phyloP scores from a whole-genome alignment of 2,329 filamentous ascomycete species.

The Colletotrichum chrysophilum region DNA sequence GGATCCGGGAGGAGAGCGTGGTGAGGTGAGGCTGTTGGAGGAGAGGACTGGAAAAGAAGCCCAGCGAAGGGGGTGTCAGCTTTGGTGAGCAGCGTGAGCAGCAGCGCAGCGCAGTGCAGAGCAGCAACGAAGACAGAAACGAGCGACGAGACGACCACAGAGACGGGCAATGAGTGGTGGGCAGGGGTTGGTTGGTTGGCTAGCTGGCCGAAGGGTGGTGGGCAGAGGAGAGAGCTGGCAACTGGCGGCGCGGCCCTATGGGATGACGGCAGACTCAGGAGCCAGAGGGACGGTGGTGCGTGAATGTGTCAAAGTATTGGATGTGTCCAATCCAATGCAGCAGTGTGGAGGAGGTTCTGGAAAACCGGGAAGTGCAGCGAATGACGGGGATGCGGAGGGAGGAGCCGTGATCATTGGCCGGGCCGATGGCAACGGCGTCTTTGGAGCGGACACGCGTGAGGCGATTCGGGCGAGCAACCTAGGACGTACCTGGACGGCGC shows the following conservation, averaged over 20 bases:
- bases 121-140: not conserved
- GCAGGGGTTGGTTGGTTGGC: slow-evolving; percentile 1
- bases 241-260: slow-evolving; percentile 12
- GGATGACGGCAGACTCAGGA: slow-evolving; percentile 19
- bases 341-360: slow-evolving; percentile 15
- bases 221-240: not conserved
- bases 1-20: slow-evolving; percentile 3
- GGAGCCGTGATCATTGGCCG: slow-evolving; percentile 13
- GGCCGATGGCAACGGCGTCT: slow-evolving; percentile 7
- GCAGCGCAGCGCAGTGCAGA: not conserved
- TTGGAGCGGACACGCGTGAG: not conserved
- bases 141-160: not conserved
- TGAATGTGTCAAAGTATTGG: not conserved
- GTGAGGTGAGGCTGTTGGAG: slow-evolving; percentile 20
- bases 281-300: not conserved
- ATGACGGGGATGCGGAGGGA: slow-evolving; percentile 6
- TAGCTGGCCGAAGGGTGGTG: not conserved
- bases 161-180: not conserved
- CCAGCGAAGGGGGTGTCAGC: slow-evolving; percentile 17
- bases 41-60: slow-evolving; percentile 9
- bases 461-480: not conserved
- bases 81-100: not conserved
- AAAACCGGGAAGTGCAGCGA: slow-evolving; percentile 16
- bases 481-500: not conserved
- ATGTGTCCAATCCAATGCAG: not conserved